A percentile compares a stretch with the other conserved stretches of the same genome.
Conservation (phyloP, 2,329 filamentous ascomycete species). For the Diaporthe capsici region DNA sequence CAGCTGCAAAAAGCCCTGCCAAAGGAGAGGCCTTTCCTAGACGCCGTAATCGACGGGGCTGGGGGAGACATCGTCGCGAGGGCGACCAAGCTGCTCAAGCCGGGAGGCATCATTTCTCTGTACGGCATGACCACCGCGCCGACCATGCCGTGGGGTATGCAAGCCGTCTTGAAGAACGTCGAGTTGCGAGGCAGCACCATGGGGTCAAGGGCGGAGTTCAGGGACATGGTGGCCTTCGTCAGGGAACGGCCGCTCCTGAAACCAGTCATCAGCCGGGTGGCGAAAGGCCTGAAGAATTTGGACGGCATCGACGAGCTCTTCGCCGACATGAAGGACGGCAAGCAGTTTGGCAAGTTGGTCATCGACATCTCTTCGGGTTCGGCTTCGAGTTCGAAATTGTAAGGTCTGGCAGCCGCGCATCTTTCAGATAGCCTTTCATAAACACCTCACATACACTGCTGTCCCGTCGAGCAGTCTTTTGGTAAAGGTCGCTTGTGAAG, state of each 20-base stretch:
- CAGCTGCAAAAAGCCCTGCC: conserved; percentile 76
- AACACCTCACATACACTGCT: background rate
- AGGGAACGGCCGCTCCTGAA: conserved; percentile 74
- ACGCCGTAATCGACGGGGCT: conserved; percentile 91
- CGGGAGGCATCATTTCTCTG: conserved; percentile 84
- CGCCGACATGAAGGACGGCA: conserved; percentile 87
- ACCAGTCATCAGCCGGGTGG: conserved; percentile 82
- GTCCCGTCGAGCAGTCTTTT: background rate
- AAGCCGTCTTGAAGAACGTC: conserved; percentile 87
- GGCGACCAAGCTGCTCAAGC: conserved; percentile 77
- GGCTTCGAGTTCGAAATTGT: conserved; percentile 46
- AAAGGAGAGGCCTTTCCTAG: conserved; percentile 76
- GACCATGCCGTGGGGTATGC: conserved; percentile 89
- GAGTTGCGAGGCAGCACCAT: conserved; percentile 91
- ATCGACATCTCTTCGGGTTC: conserved; percentile 71
- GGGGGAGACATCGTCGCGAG: conserved; percentile 87
- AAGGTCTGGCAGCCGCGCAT: background rate
- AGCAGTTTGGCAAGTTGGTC: conserved; percentile 94
- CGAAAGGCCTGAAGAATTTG: conserved; percentile 81
- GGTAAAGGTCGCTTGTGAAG: background rate
- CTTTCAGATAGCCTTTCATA: background rate
- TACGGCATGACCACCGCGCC: conserved; percentile 94
- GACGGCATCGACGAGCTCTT: conserved; percentile 87
- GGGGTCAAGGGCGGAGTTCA: conserved; percentile 91
- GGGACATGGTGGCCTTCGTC: conserved; percentile 91